Evolutionary conservation across 495 filamentous ascomycete genomes (phyloP), one percentile per base, ranked within the genome.

Genomic region (Neurospora sp.): DNA sequence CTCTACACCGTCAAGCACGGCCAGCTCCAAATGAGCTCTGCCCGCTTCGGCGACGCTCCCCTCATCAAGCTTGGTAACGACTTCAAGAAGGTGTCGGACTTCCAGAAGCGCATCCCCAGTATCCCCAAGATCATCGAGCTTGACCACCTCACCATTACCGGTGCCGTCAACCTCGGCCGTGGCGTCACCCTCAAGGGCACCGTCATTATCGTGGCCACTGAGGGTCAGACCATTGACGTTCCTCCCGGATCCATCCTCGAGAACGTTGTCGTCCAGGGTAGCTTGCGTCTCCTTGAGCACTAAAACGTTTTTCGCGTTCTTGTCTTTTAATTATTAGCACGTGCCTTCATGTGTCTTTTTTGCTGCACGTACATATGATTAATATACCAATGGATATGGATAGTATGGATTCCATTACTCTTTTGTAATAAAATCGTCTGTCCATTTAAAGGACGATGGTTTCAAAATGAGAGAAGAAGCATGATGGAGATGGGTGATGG

Each of bases 21-120:
- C 78, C 95, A 98, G 85, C 88, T 99, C 72, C 86, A 97, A 78
- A 96, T 99, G 84, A 96, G 97, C 88, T 89, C 92, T 73, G 93
- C 89, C 87, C 93, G 96, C 75, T 98, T 99, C 82, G 96, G 96
- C 75, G 94, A 94, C 75, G 96, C 97, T n/a, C 96, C 96, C 72
- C 89, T 99, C 77, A 98, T 99, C 87, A 99, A 99, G 91, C 92
- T 99, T 42, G 96, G 96, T 76, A 90, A 87, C 76, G 96, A 99
- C 88, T 99, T 98, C 89, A 99, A 99, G 92, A 99, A 99, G 90
- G 96, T 99, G 40, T 98, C 95, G 20, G 95, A 97, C 85, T 99
- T 99, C 91, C 94, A 98, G 88, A 93, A 97, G 86, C 93, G 93
- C 80, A 97, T 99, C 78, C 87, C 91, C 73, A 93, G 90, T 83